Conservation (phyloP, 1,139 yeast species). For the Pichia sp. region DNA sequence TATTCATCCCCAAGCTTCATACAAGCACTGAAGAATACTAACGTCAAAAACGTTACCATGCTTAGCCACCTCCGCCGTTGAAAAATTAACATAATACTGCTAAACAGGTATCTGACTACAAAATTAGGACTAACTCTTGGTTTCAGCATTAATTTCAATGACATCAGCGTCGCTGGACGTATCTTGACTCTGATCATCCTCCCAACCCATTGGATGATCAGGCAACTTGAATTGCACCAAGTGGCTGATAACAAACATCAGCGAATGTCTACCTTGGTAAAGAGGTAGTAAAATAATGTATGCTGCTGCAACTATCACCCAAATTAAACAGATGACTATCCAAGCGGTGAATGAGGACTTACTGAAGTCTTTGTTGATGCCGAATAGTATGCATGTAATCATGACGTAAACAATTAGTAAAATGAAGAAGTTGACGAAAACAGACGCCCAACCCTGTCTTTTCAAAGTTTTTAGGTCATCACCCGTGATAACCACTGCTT, state of each 20-base stretch:
- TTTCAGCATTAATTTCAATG: no score
- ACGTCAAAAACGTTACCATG: no score
- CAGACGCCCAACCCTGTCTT: slow-evolving; percentile 18
- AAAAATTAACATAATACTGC: no score
- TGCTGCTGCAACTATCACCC: slow-evolving; percentile 41
- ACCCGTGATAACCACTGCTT: slow-evolving; percentile 27
- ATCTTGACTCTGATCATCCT: no score
- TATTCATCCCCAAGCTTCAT: no score
- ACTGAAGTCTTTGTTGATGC: slow-evolving; percentile 62
- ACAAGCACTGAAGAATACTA: no score
- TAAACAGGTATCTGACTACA: no score
- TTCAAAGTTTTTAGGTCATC: slow-evolving; percentile 19
- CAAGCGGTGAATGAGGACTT: slow-evolving; percentile 74
- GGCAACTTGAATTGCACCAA: slow-evolving; percentile 6
- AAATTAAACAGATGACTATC: slow-evolving; percentile 66
- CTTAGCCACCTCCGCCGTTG: no score
- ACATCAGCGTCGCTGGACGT: no score
- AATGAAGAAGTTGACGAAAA: slow-evolving; percentile 20
- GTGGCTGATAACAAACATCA: slow-evolving; percentile 8
- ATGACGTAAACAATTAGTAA: slow-evolving; percentile 27
- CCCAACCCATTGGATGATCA: no score
- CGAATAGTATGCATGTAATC: slow-evolving; percentile 75
- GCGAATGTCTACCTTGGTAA: slow-evolving; percentile 32
- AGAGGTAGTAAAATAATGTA: slow-evolving; percentile 33
- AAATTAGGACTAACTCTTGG: no score